Percentiles rank a stretch among this genome's conserved stretches.
phyloP scores from a whole-genome alignment of 2,329 filamentous ascomycete species.

The Aureobasidium musti region DNA sequence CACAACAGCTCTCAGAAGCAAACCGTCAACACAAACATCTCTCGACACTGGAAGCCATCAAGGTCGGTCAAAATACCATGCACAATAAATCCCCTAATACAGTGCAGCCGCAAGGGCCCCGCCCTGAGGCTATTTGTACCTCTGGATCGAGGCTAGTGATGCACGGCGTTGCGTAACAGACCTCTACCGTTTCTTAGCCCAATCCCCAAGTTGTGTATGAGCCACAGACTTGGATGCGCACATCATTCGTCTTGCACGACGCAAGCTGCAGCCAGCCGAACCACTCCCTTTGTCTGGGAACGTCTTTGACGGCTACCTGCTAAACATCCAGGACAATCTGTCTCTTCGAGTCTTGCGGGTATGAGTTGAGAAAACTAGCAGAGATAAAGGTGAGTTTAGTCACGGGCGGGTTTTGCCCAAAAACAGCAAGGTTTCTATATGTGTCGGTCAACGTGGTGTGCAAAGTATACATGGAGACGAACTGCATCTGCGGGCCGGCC shows the following conservation, averaged over 20 bases:
- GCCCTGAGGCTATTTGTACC: neutral
- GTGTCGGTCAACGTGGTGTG: constrained; percentile 13
- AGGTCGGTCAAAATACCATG: neutral
- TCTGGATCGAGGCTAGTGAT: constrained; percentile 21
- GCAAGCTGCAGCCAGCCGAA: constrained; percentile 24
- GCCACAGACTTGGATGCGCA: constrained; percentile 18
- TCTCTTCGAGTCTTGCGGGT: constrained; percentile 8
- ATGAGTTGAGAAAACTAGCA: neutral
- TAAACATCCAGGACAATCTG: neutral
- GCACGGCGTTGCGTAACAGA: constrained; percentile 7
- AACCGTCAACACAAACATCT: neutral
- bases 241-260: constrained; percentile 17
- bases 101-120: neutral
- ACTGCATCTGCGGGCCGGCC: constrained; percentile 19
- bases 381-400: neutral
- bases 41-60: neutral
- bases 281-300: constrained; percentile 13
- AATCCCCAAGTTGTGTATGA: constrained; percentile 6
- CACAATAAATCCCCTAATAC: neutral
- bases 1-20: neutral
- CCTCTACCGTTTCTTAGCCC: constrained; percentile 2
- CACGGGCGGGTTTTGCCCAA: neutral
- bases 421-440: constrained; percentile 15
- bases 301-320: constrained; percentile 10
- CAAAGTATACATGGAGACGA: constrained; percentile 15